phyloP scores from a whole-genome alignment of 2,329 filamentous ascomycete species.

The Cyclaneusma minus region DNA sequence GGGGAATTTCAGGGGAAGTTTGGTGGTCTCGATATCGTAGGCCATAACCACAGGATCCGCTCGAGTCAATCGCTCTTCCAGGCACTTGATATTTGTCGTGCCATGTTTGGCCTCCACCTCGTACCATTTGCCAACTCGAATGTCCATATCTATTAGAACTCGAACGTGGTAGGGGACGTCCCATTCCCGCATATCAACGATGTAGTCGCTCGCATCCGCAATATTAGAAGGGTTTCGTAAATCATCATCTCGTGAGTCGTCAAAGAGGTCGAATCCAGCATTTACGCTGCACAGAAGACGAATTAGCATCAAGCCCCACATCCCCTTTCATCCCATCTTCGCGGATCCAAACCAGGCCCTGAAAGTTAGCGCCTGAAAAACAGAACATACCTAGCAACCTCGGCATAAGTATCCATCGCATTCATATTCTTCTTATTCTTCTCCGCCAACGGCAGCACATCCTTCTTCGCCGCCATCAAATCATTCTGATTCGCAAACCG shows the following conservation, averaged over 20 bases:
- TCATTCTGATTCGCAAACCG: conserved; percentile 79
- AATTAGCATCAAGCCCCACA: too few species aligned
- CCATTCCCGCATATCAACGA: conserved; percentile 97
- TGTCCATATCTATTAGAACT: conserved; percentile 79
- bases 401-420: conserved; percentile 95
- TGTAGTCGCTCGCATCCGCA: conserved; percentile 86
- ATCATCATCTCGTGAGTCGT: conserved; percentile 69
- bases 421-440: conserved; percentile 94
- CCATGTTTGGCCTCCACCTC: conserved; percentile 90
- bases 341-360: too few species aligned
- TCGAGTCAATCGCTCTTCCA: conserved; percentile 76
- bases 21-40: conserved; percentile 98
- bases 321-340: neutral
- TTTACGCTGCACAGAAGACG: conserved; percentile 45
- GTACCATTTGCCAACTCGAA: conserved; percentile 95
- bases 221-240: conserved; percentile 60
- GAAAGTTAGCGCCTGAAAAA: neutral
- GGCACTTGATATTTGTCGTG: conserved; percentile 62
- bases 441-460: conserved; percentile 80
- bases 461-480: conserved; percentile 67
- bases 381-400: conserved; percentile 65
- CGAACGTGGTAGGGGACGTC: conserved; percentile 98
- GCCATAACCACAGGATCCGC: conserved; percentile 96
- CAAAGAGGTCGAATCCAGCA: conserved; percentile 87
- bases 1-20: conserved; percentile 89